Evolutionary conservation across 495 filamentous ascomycete species (phyloP), one percentile per base, ranked within the genome.

Genomic region (Parmelia sp.): DNA sequence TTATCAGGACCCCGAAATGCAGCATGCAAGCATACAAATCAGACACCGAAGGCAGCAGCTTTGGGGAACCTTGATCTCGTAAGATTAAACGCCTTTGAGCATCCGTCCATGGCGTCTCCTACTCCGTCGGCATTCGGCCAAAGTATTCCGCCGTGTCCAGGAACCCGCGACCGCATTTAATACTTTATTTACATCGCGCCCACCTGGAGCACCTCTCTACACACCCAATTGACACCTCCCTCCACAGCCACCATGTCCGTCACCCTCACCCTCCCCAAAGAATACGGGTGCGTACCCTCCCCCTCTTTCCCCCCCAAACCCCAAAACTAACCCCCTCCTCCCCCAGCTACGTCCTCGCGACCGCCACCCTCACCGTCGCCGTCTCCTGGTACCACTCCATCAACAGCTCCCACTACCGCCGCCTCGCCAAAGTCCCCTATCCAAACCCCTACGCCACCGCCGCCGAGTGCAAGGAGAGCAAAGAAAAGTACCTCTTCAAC

Each of bases 361-460:
- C 84, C 64, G 80, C 86, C 23, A 79, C 82, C 57, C 75, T 87
- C 55, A 82, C 86, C 45, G 74, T 83, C 71, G 78, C 87, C 66
- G 65, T 90, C 69, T 53, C 45, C 40, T 56, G 56, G 31, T 68
- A 42, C 57, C 88, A 91, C 73, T 67, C 72, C 58, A 9, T 63
- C 39, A 66, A 85, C 64, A 80, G 78, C 39, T 69, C 61, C 49
- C 57, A 40, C 8, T 63, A 77, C 64, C 87, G 89, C 70, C 83
- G 77, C 65, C 66, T 66, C 3, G 80, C 84, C 69, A 79, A 83
- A 47, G 72, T 90, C 58, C 74, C 75, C 21, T 90, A 82, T 64
- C 89, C 89, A 12, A 85, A 80, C 72, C 63, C 77, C 70, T 92
- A 90, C 70, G 88, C 84, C 36, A 82, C 75, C 40, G 58, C 80